Base-by-base conservation (phyloP, 768 basidiomycete genomes). In the Leccinum sublutescens region DNA sequence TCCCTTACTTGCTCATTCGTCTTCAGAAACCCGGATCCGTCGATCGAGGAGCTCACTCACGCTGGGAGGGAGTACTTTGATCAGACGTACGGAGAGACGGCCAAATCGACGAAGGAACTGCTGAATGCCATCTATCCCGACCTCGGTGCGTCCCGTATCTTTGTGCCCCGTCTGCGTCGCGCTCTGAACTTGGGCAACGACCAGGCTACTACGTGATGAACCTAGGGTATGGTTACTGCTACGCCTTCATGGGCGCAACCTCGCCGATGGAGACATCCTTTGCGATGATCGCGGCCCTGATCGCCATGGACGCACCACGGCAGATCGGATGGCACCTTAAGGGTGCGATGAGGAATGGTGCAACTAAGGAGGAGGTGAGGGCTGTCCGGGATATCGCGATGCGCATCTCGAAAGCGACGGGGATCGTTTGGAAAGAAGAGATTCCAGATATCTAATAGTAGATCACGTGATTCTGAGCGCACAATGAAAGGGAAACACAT, bases 261-360 rank as follows among this genome's bases (percentile, higher is more conserved):
- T 77, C 82, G 1, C 71, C 76, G 2, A 65, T 80, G 43, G 86
- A 89, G 66, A 83, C 84, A 1, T 83, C 85, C 2, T 88, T 81
- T 66, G 76, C 80, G 14, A 71, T 87, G 62, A 80, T 87, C n/a
- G 79, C 85, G 12, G 80, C 85, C 0, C 78, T 87, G 50, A 82
- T 89, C 65, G 80, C 83, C 4, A 77, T 75, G 57, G 86, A 88
- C 66, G 80, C 84, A 34, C 85, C 86, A 0, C 80, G 76, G 40
- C 87, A 89, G 65, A 82, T 85, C 31, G 72, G 62, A n/a, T 89
- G 87, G 87, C 87, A 88, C 65, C 74, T 88, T 23, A 74, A 76
- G 12, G 82, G 82, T 15, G 85, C 86, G 3, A 74, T 77, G 45
- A 75, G 84, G 54, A 75, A 77, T 48, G 85, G 85, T 3, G 86